Percentiles rank a stretch among this genome's conserved stretches.
Evolutionary conservation across 2,329 filamentous ascomycete genomes (phyloP).

Genomic region (Arthrobotrys iridis): DNA sequence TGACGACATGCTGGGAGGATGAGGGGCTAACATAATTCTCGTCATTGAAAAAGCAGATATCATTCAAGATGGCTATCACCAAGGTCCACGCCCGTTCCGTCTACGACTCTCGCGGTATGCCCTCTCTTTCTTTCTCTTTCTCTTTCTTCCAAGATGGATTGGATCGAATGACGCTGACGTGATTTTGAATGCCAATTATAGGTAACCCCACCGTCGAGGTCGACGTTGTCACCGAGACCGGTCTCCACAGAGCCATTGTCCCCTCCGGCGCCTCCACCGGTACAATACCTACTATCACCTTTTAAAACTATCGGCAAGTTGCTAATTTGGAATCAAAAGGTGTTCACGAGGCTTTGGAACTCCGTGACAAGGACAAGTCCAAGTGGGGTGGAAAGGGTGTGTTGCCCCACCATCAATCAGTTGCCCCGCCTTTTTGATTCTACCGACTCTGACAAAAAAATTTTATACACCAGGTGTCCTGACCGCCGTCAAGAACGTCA

Average conservation of each 20-base stretch:
- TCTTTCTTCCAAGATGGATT: neutral
- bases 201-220: slow-evolving; percentile 99
- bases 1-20: slow-evolving; percentile 36
- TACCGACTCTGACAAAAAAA: slow-evolving; percentile 59
- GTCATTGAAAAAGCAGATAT: slow-evolving; percentile 4
- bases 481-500: slow-evolving; percentile 88
- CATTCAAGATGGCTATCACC: slow-evolving; percentile 77
- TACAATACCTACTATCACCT: slow-evolving; percentile 61
- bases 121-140: neutral
- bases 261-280: slow-evolving; percentile 95
- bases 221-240: slow-evolving; percentile 94
- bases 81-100: slow-evolving; percentile 93
- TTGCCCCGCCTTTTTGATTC: neutral
- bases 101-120: slow-evolving; percentile 87
- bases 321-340: slow-evolving; percentile 65
- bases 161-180: slow-evolving; percentile 3
- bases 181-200: slow-evolving; percentile 35
- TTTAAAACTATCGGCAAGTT: neutral
- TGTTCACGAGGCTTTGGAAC: slow-evolving; percentile 89
- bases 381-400: slow-evolving; percentile 86
- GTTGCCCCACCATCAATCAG: slow-evolving; percentile 52
- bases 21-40: neutral
- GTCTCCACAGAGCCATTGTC: slow-evolving; percentile 96
- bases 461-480: slow-evolving; percentile 67
- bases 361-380: slow-evolving; percentile 87